phyloP scores from a whole-genome alignment of 768 basidiomycete genomes.

The Rickenella mellea region DNA sequence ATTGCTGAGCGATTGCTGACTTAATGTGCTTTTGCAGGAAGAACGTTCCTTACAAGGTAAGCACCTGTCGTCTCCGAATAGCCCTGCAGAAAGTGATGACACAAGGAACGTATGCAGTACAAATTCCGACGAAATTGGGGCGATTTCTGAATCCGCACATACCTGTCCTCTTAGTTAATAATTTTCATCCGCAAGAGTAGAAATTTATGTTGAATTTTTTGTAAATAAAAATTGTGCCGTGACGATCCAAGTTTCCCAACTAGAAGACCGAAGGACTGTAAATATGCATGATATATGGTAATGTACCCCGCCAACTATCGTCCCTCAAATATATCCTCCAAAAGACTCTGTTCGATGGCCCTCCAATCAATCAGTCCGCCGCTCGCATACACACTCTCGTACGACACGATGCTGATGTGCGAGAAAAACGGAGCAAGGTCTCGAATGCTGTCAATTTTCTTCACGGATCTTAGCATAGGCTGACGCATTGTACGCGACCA shows the following conservation, averaged over 20 bases:
- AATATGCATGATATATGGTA: too few relatives aligned
- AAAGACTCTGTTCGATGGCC: conserved; percentile 70
- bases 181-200: too few relatives aligned
- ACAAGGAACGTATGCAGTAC: too few relatives aligned
- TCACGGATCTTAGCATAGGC: conserved; percentile 59
- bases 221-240: too few relatives aligned
- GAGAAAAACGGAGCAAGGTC: conserved; percentile 90
- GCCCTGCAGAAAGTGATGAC: conserved; percentile 32
- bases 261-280: too few relatives aligned
- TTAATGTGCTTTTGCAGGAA: conserved; percentile 32
- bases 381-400: conserved; percentile 83
- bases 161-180: too few relatives aligned
- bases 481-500: conserved; percentile 51
- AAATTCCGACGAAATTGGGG: conserved; percentile 86
- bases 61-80: conserved; percentile 6
- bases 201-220: too few relatives aligned
- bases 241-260: too few relatives aligned
- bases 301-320: too few relatives aligned
- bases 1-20: neutral
- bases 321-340: conserved; percentile 88
- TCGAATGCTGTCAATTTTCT: conserved; percentile 73
- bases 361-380: conserved; percentile 83
- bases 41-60: conserved; percentile 86
- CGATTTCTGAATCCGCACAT: conserved; percentile 75
- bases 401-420: conserved; percentile 77